Evolutionary conservation across 1,284 basidiomycete genomes (phyloP).

Genomic region (Psilocybe mexicana): DNA sequence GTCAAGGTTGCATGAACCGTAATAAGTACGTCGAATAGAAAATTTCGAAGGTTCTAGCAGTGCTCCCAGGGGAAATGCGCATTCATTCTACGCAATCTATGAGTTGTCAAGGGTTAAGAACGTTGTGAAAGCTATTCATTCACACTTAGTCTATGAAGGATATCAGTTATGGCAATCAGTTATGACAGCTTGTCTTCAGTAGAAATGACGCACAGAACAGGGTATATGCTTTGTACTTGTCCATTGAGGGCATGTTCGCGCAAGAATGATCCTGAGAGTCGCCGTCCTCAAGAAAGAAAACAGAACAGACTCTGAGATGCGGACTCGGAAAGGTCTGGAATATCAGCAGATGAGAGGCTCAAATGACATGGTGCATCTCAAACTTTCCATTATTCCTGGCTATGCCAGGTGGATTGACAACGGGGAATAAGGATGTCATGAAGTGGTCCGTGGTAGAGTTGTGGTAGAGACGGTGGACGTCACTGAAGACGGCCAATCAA

Average conservation of each 20-base stretch:
- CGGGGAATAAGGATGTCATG: no score
- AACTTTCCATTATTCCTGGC: no score
- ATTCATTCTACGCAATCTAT: not conserved
- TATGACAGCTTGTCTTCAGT: not conserved
- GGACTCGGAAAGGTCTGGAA: no score
- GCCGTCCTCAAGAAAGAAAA: no score
- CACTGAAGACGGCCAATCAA: not conserved
- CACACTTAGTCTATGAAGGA: constrained; percentile 1
- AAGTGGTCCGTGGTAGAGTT: not conserved
- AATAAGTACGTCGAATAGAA: constrained; percentile 4
- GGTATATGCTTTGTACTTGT: not conserved
- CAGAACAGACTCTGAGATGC: not conserved
- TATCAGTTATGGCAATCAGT: constrained; percentile 3
- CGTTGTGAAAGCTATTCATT: not conserved
- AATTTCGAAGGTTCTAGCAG: not conserved
- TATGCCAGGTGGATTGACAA: not conserved
- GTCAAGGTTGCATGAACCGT: not conserved
- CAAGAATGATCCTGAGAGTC: no score
- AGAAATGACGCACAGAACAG: not conserved
- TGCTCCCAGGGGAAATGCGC: not conserved
- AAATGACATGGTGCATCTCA: no score
- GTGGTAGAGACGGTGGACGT: not conserved
- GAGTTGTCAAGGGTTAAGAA: not conserved
- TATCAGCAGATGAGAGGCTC: not conserved
- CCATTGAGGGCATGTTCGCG: no score